Evolutionary conservation across 371 early-diverging fungal genomes (phyloP), one percentile per base, ranked within the genome.

Genomic region (Dentiscutata heterogama): DNA sequence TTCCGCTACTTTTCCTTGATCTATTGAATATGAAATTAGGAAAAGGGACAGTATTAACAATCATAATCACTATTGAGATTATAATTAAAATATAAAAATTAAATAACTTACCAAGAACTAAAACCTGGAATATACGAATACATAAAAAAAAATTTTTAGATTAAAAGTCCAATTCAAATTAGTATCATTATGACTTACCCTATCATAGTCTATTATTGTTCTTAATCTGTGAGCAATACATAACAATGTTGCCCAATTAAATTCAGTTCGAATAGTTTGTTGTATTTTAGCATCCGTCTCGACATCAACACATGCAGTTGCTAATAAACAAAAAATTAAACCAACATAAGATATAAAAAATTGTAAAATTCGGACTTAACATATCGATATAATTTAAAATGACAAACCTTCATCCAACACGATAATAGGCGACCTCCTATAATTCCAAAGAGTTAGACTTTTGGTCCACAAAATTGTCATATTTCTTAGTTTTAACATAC

Each of bases 221-320:
- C 78, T 60, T 65, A 77, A 63, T 58, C 97, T 91, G 84, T 97
- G 98, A 10, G 98, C 98, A 89, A 99, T 97, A 2, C 97, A 96
- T 63, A 99, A 82, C 2, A 98, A 93, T 0, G 99, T 98, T 77
- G 95, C 95, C 73, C 96, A 84, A 20, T 89, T 87, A 80, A 98
- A 97, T 86, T 95, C 94, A n/a, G 86, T 82, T 22, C 98, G 95
- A 77, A 99, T 97, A 1, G 97, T 96, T 79, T 92, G 86, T 72
- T 85, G 85, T 20, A 85, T 81, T 35, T 84, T 75, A 64, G 81
- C 82, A 84, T 93, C 97, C 0, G 97, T 94, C 75, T 92, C 93
- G 64, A 92, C 91, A 86, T 99, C 98, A 77, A 99, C 92, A 16
- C 94, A 91, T 16, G 98, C 94, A 2, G 95, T 95, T n/a, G 97